Conservation (phyloP, 495 filamentous ascomycete genomes). For the Tricharina praecox region DNA sequence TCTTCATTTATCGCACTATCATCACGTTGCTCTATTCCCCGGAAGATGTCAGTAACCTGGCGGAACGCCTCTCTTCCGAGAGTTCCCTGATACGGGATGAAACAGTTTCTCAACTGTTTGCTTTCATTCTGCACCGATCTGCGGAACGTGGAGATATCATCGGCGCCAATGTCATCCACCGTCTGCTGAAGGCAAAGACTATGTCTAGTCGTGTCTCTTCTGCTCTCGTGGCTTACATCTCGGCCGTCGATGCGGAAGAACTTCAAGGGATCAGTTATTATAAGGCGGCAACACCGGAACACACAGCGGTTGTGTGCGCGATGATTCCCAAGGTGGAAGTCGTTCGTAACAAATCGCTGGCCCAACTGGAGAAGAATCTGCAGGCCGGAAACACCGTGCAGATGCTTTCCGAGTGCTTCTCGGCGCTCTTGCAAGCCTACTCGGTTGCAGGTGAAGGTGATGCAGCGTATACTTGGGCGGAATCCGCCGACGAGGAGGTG, state of each 20-base stretch:
- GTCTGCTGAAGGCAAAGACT: background rate
- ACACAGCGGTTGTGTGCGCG: conserved; percentile 13
- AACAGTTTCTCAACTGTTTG: background rate
- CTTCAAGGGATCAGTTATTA: conserved; percentile 1
- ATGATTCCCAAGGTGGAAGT: conserved; percentile 15
- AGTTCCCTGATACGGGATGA: background rate
- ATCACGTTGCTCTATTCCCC: conserved; percentile 9
- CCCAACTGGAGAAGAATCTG: conserved; percentile 4
- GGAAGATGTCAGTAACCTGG: background rate
- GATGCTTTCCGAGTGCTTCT: conserved; percentile 11
- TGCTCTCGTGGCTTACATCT: conserved; percentile 2
- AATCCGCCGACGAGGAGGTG: background rate
- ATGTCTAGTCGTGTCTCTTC: background rate
- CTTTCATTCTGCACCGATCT: background rate
- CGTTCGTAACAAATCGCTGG: conserved; percentile 8
- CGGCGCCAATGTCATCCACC: background rate
- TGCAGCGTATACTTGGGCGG: conserved; percentile 11
- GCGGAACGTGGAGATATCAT: conserved; percentile 1
- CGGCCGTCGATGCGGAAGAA: background rate
- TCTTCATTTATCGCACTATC: conserved; percentile 9
- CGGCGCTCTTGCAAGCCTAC: conserved; percentile 16
- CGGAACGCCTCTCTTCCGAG: background rate
- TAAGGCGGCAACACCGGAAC: background rate
- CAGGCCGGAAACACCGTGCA: background rate
- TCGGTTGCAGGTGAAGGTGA: conserved; percentile 6